Base-by-base conservation (phyloP, 345 rosid genomes). In the Murraya paniculata region DNA sequence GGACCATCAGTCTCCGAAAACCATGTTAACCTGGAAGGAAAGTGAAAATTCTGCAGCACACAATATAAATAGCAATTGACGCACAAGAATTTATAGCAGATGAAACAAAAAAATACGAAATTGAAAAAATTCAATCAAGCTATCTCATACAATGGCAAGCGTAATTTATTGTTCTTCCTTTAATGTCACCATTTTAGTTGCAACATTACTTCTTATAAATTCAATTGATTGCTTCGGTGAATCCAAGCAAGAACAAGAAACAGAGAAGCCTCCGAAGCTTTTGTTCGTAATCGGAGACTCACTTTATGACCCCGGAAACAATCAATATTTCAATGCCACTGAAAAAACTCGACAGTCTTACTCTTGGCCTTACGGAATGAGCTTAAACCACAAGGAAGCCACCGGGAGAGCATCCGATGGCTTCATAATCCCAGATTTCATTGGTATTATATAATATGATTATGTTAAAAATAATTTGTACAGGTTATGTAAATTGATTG, bases 201-300 rank as follows among this genome's bases (percentile, higher is more conserved):
- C 59, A 18, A 2, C 11, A 41, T 8, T 66, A 5, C 7, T 4
- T 41, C 22, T 28, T n/a, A 69, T 4, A 45, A 11, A 24, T 25
- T 59, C 73, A 69, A 45, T 27, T 27, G 33, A 30, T 48, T 69
- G 59, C 73, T 14, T 2, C 9, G 7, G 36, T 25, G 9, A 24
- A 24, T 60, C 64, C 64, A 14, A 61, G 9, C 36, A 61, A 61
- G 66, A 61, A 4, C 16, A 61, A 19, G 27, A 19, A 9, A 7
- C 19, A 50, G 56, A 18, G 56, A 50, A 18, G 4, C 0, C 56
- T 16, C 55, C 2, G 16, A 68, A 68, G 35, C 72, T 41, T 80
- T 59, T 80, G 33, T 76, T 80, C 33, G 79, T 80, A 2, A 53
- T 80, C 50, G 83, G 80, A 33, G 83, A 80, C 76, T 75, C 80